phyloP scores from a whole-genome alignment of 1,284 basidiomycete genomes.

The Cutaneotrichosporon cavernicola region DNA sequence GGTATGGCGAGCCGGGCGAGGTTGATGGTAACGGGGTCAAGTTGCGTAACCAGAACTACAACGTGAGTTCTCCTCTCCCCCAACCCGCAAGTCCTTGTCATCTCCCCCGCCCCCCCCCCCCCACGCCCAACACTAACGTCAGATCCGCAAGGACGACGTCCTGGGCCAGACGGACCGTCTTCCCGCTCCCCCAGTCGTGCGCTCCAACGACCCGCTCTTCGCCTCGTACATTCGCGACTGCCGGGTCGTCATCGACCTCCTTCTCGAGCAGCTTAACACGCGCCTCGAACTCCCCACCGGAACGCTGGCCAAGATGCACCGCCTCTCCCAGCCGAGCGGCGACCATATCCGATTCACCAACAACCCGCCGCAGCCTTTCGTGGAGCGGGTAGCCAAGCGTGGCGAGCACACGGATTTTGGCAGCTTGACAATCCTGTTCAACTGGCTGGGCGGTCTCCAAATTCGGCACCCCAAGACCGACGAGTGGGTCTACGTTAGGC shows the following conservation, averaged over 20 bases:
- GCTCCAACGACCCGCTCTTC: conserved; percentile 22
- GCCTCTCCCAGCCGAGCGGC: conserved; percentile 57
- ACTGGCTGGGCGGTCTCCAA: conserved; percentile 69
- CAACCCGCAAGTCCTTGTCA: too few species aligned
- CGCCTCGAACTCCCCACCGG: conserved; percentile 61
- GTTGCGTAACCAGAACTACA: conserved; percentile 30
- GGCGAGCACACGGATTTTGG: conserved; percentile 40
- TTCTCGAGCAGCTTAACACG: conserved; percentile 62
- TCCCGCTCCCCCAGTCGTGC: conserved; percentile 24
- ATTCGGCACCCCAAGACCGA: conserved; percentile 64
- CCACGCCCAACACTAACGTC: not conserved
- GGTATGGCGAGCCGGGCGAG: conserved; percentile 22
- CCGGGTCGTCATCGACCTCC: conserved; percentile 57
- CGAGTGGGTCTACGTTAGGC: conserved; percentile 69
- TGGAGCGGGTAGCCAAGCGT: conserved; percentile 20
- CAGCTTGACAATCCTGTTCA: conserved; percentile 46
- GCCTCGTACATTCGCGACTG: conserved; percentile 28
- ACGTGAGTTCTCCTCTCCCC: conserved; percentile 19
- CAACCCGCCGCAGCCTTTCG: conserved; percentile 46
- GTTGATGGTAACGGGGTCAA: conserved; percentile 19
- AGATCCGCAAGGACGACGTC: conserved; percentile 37
- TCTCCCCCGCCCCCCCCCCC: not conserved
- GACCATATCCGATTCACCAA: conserved; percentile 64
- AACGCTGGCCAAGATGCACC: conserved; percentile 58
- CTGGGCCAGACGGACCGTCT: conserved; percentile 25